Conservation (phyloP, 345 rosid species). For the Citrus sinensis region DNA sequence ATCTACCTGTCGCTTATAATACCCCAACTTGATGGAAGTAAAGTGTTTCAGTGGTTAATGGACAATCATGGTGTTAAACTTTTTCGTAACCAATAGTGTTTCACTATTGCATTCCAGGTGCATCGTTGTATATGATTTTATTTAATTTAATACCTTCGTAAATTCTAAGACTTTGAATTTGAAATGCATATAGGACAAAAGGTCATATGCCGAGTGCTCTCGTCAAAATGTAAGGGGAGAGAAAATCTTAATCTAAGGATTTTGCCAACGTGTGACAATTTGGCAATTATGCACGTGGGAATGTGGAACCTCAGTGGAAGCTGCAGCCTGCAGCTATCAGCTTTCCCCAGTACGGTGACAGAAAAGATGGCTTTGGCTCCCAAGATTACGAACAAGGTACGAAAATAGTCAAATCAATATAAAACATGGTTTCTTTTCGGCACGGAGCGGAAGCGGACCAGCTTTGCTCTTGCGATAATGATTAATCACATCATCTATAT, state of each 20-base stretch:
- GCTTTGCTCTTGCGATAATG: background rate
- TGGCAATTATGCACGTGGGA: background rate
- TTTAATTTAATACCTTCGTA: too few species aligned
- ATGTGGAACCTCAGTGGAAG: background rate
- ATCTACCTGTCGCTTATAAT: background rate
- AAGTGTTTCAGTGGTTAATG: background rate
- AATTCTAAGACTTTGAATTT: background rate
- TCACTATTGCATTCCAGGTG: background rate
- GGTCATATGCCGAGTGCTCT: background rate
- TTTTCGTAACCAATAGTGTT: background rate
- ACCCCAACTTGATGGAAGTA: background rate
- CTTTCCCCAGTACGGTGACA: background rate
- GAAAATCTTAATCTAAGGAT: background rate
- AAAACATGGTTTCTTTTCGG: background rate
- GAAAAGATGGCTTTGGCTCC: background rate
- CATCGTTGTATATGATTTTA: background rate
- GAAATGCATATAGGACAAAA: background rate
- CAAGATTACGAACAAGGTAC: background rate
- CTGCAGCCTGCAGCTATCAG: background rate
- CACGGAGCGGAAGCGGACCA: background rate
- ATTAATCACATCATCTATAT: background rate
- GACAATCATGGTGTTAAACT: background rate
- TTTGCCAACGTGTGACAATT: background rate
- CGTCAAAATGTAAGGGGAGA: background rate
- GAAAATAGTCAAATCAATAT: background rate